Percentiles rank a stretch among this genome's conserved stretches.
These are phyloP conservation scores for Amphichorda felina DNA, from an alignment of 2,329 filamentous ascomycete species.

Conservation along the genomic window DNA sequence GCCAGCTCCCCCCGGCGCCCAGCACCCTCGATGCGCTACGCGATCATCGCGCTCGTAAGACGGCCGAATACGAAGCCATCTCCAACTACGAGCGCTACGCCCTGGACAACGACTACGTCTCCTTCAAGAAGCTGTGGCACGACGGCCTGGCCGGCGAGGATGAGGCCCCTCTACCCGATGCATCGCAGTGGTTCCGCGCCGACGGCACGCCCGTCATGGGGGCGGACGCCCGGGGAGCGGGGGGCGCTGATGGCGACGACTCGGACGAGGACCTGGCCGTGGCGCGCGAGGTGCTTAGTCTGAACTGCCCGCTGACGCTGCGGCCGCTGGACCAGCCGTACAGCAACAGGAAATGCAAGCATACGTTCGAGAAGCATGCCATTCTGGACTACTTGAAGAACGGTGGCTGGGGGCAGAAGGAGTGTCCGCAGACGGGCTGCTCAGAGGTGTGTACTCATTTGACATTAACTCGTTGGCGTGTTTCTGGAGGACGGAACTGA, in stretches of 20 bases:
- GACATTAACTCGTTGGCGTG: background rate
- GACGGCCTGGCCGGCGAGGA: constrained; percentile 36
- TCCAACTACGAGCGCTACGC: constrained; percentile 36
- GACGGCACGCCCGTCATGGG: constrained; percentile 29
- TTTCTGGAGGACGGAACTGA: constrained; percentile 2
- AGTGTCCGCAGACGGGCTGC: constrained; percentile 58
- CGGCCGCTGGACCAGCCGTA: constrained; percentile 52
- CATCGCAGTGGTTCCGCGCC: constrained; percentile 39
- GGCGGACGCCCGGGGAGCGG: constrained; percentile 1
- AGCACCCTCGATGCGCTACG: constrained; percentile 21
- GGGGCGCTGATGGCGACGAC: constrained; percentile 22
- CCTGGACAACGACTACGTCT: constrained; percentile 44
- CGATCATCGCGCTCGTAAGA: constrained; percentile 21
- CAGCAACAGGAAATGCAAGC: constrained; percentile 55
- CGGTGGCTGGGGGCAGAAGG: no score
- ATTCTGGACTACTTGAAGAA: constrained; percentile 44
- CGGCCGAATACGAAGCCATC: constrained; percentile 28
- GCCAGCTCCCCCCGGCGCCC: constrained; percentile 9
- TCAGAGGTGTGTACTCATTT: constrained; percentile 29
- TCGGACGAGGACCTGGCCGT: constrained; percentile 60
- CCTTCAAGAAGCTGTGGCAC: constrained; percentile 48
- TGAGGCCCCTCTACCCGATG: constrained; percentile 38
- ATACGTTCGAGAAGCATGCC: constrained; percentile 57
- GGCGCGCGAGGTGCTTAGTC: constrained; percentile 48
- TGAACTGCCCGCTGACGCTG: constrained; percentile 60